Percentiles rank a stretch among this genome's conserved stretches.
Evolutionary conservation across 2,329 filamentous ascomycete genomes (phyloP).

Genomic region (Penicillium sp.): DNA sequence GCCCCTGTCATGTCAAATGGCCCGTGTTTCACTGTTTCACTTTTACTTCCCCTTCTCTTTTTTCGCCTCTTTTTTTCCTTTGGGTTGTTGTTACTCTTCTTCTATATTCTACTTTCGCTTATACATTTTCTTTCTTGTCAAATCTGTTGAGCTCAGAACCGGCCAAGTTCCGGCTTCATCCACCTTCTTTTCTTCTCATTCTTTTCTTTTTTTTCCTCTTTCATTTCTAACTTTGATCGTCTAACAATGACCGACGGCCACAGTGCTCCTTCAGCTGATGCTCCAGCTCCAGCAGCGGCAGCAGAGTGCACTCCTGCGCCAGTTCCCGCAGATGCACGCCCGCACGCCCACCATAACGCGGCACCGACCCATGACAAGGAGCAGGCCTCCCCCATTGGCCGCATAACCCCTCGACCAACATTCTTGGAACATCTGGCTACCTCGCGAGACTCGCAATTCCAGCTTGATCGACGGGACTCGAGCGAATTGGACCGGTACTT

Average conservation of each 20-base stretch:
- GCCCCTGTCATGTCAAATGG: slow-evolving; percentile 8
- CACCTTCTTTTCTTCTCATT: neutral
- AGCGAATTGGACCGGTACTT: slow-evolving; percentile 62
- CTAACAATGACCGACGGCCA: slow-evolving; percentile 21
- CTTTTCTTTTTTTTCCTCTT: neutral
- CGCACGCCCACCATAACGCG: slow-evolving; percentile 15
- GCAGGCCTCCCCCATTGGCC: slow-evolving; percentile 22
- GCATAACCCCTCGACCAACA: slow-evolving; percentile 33
- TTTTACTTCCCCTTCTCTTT: slow-evolving; percentile 7
- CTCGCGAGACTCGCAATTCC: slow-evolving; percentile 33
- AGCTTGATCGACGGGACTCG: slow-evolving; percentile 28
- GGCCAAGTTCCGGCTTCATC: neutral
- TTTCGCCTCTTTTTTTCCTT: slow-evolving; percentile 3
- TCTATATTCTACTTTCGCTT: neutral
- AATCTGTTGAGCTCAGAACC: slow-evolving; percentile 4
- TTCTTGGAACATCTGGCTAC: slow-evolving; percentile 34
- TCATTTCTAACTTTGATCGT: neutral
- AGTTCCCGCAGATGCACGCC: slow-evolving; percentile 15
- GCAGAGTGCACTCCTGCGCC: slow-evolving; percentile 16
- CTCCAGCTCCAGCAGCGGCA: slow-evolving; percentile 11
- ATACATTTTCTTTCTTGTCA: neutral
- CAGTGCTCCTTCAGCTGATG: slow-evolving; percentile 12
- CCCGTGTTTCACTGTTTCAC: slow-evolving; percentile 10
- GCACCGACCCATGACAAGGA: slow-evolving; percentile 17
- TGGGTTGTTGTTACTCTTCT: neutral